Evolutionary conservation across 352 stramenopile genomes (phyloP), one percentile per base, ranked within the genome.

Genomic region (Thraustotheca clavata): DNA sequence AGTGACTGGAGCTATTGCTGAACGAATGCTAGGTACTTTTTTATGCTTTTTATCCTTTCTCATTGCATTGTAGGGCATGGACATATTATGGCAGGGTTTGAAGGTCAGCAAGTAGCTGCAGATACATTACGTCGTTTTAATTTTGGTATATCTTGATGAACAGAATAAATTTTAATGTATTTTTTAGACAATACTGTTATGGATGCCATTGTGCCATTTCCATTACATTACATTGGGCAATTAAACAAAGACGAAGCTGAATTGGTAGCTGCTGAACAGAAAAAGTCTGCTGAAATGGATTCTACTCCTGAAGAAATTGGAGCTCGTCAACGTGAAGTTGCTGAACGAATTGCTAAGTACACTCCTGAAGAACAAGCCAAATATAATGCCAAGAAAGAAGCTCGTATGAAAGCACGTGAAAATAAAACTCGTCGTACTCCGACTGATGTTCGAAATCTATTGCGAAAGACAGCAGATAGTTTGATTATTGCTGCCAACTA

Each of bases 401-500:
- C 75, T 39, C 85, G 83, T 2, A 59, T 76, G 18, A 54, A 69
- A 60, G 26, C 48, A 40, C 18, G 54, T n/a, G 11, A 52, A 18
- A 83, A 75, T 46, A 97, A 97, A 65, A 79, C 77, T 26, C 76
- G 88, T 55, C 73, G 89, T 49, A 79, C 84, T 22, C 68, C 78
- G 31, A 70, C 80, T 34, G 78, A 91, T 29, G 71, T 94, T 5
- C 80, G 83, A 32, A 68, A 84, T 34, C 88, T 83, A 78, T 61
- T 94, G 8, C 77, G 82, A 22, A 59, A 79, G 41, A 77, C 87
- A 68, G 87, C 78, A 29, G 83, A 94, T 62, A 84, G 77, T 38
- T 70, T 98, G 33, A 79, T 98, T 49, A 90, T 98, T 49, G 90
- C 88, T 18, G 80, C 77, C 14, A 82, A 92, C 61, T 97, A 96